Evolutionary conservation across 371 early-diverging fungal species (phyloP).

Genomic region (Apophysomyces elegans): DNA sequence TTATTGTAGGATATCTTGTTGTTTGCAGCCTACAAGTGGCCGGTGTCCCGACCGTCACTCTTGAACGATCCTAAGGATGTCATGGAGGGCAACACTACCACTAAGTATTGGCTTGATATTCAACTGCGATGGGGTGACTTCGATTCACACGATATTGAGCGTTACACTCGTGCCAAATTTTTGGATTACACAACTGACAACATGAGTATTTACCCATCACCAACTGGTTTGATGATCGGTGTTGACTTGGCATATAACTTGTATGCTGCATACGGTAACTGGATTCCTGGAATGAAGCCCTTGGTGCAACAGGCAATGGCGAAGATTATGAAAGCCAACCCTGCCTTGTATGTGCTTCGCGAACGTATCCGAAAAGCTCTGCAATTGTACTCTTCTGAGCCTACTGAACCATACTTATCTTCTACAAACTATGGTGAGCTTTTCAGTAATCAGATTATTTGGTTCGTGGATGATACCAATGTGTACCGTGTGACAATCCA

Average conservation of each 20-base stretch:
- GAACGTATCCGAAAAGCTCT: conserved; percentile 99
- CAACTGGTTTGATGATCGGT: conserved; percentile 96
- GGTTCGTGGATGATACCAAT: conserved; percentile 99
- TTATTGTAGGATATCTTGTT: conserved; percentile 89
- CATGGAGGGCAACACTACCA: conserved; percentile 95
- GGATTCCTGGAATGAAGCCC: conserved; percentile 99
- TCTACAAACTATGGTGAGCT: conserved; percentile 97
- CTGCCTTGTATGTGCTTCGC: conserved; percentile 95
- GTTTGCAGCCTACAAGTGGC: conserved; percentile 98
- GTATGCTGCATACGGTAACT: conserved; percentile 92
- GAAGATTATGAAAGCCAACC: conserved; percentile 98
- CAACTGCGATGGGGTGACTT: conserved; percentile 99
- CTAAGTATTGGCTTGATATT: conserved; percentile 98
- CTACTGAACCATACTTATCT: conserved; percentile 97
- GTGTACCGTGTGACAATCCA: conserved; percentile 99
- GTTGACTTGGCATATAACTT: conserved; percentile 97
- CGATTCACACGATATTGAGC: conserved; percentile 97
- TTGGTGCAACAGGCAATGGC: conserved; percentile 96
- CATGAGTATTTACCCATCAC: conserved; percentile 98
- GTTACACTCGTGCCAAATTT: conserved; percentile 98
- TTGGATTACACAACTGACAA: conserved; percentile 97
- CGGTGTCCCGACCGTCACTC: conserved; percentile 92
- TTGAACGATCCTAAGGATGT: conserved; percentile 90
- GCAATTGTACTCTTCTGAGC: conserved; percentile 97
- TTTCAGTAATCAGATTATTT: conserved; percentile 97